phyloP scores from a whole-genome alignment of 2,329 filamentous ascomycete genomes.

The Basipetospora chlamydospora region DNA sequence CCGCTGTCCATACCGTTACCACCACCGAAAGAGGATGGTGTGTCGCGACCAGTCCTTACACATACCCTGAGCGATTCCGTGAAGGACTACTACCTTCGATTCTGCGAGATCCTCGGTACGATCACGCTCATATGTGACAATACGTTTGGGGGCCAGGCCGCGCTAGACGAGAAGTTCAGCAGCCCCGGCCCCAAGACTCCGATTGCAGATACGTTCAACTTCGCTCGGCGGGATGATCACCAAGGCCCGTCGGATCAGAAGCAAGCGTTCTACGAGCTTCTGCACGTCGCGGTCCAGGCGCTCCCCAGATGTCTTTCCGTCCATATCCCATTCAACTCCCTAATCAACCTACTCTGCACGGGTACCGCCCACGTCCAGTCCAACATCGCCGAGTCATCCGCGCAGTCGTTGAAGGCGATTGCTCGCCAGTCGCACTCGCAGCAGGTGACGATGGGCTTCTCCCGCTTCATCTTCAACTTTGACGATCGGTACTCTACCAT shows the following conservation, averaged over 20 bases:
- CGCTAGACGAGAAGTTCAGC: constrained; percentile 87
- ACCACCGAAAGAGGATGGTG: constrained; percentile 38
- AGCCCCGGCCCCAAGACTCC: constrained; percentile 83
- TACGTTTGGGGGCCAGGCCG: constrained; percentile 89
- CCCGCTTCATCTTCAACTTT: constrained; percentile 96
- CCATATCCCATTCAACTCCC: constrained; percentile 80
- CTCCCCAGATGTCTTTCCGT: constrained; percentile 84
- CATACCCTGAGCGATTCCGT: constrained; percentile 58
- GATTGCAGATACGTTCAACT: constrained; percentile 86
- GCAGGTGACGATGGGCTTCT: constrained; percentile 91
- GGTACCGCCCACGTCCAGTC: constrained; percentile 90
- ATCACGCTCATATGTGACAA: constrained; percentile 96
- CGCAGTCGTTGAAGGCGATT: constrained; percentile 87
- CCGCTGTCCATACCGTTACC: constrained; percentile 1
- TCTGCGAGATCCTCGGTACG: constrained; percentile 89
- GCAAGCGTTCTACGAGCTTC: constrained; percentile 86
- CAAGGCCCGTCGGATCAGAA: constrained; percentile 64
- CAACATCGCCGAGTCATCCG: constrained; percentile 84
- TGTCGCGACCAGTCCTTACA: constrained; percentile 50
- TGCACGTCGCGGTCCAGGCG: constrained; percentile 91
- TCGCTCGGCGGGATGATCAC: constrained; percentile 68
- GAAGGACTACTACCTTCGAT: constrained; percentile 74
- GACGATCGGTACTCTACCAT: constrained; percentile 95
- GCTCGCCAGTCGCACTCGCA: constrained; percentile 86
- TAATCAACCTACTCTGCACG: constrained; percentile 91